Evolutionary conservation across 345 rosid genomes (phyloP).

Genomic region (Clarkia xantiana): DNA sequence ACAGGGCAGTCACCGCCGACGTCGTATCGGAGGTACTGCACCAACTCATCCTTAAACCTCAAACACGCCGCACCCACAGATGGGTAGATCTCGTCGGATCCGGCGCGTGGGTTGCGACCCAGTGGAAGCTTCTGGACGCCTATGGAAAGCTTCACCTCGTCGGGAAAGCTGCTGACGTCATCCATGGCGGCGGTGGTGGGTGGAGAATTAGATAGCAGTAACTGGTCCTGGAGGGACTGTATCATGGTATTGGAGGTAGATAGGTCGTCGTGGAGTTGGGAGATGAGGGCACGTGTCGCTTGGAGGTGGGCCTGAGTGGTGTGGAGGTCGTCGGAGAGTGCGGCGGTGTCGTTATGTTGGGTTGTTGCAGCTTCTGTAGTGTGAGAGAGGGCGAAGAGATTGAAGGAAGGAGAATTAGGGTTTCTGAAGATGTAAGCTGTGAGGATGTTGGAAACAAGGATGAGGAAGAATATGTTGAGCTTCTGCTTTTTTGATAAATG

Average conservation of each 20-base stretch:
- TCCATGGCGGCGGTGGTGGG: background rate
- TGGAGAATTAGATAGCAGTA: background rate
- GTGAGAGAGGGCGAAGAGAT: background rate
- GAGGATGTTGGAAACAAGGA: constrained; percentile 28
- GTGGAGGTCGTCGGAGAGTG: constrained; percentile 16
- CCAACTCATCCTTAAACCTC: constrained; percentile 28
- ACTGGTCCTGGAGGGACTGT: constrained; percentile 18
- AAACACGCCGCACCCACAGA: constrained; percentile 29
- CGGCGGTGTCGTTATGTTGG: background rate
- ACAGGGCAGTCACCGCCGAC: constrained; percentile 30
- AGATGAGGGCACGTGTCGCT: constrained; percentile 12
- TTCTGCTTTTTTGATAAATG: constrained; percentile 11
- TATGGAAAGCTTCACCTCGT: constrained; percentile 23
- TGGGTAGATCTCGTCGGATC: constrained; percentile 21
- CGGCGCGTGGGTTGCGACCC: constrained; percentile 20
- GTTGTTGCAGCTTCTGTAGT: background rate
- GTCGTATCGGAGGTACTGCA: constrained; percentile 26
- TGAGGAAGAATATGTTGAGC: constrained; percentile 22
- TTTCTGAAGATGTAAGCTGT: constrained; percentile 20
- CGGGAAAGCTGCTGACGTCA: constrained; percentile 1
- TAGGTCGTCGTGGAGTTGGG: constrained; percentile 22
- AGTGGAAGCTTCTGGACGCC: constrained; percentile 30
- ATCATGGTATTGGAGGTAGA: constrained; percentile 24
- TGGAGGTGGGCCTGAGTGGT: constrained; percentile 21
- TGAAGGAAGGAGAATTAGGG: constrained; percentile 9